These are phyloP conservation scores for Sarocladium kiliense DNA, from an alignment of 2,329 filamentous ascomycete species.

Conservation along the genomic window DNA sequence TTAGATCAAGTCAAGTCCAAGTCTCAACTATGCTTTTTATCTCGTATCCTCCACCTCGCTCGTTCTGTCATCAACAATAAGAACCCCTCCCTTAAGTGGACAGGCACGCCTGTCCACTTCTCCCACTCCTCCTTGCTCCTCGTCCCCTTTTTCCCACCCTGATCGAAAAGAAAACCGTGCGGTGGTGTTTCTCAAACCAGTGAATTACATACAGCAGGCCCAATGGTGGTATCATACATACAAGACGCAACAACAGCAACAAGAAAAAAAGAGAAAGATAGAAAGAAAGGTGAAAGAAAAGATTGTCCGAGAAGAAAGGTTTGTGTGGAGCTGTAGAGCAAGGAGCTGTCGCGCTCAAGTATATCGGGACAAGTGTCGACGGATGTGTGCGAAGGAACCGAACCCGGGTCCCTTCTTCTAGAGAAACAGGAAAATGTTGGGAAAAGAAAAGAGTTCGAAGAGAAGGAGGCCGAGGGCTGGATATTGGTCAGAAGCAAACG, in stretches of 20 bases:
- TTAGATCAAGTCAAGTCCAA: background rate
- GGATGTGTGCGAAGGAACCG: conserved; percentile 1
- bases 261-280: background rate
- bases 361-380: background rate
- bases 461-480: background rate
- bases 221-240: conserved; percentile 9
- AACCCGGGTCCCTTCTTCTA: conserved; percentile 5
- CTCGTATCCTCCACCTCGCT: background rate
- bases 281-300: conserved; percentile 1
- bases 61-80: background rate
- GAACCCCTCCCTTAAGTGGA: too few species aligned
- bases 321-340: background rate
- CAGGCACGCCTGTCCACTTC: background rate
- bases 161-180: conserved; percentile 5
- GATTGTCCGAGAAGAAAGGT: background rate
- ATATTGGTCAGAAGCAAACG: background rate
- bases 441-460: background rate
- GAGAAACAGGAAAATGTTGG: background rate
- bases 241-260: background rate
- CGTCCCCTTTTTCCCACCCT: background rate
- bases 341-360: background rate
- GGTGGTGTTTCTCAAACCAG: conserved; percentile 4
- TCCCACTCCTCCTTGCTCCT: background rate
- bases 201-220: conserved; percentile 9
- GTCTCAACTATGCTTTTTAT: background rate